These are phyloP conservation scores for Penicillium robsamsonii DNA, from an alignment of 495 filamentous ascomycete genomes.

Conservation along the genomic window DNA sequence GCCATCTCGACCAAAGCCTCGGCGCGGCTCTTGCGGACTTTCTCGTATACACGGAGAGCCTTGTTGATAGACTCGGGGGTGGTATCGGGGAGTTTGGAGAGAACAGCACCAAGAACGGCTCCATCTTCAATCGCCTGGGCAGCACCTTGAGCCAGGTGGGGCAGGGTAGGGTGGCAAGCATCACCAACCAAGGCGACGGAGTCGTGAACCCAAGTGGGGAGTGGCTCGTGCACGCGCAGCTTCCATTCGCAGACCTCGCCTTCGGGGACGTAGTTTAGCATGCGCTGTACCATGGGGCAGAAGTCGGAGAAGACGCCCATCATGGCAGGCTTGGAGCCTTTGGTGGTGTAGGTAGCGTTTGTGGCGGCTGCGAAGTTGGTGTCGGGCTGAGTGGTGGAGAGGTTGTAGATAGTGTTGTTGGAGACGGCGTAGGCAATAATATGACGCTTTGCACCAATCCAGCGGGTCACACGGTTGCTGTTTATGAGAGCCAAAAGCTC, in stretches of 20 bases:
- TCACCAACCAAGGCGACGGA: conserved; percentile 71
- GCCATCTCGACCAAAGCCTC: conserved; percentile 69
- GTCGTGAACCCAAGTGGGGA: conserved; percentile 69
- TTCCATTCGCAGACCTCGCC: conserved; percentile 82
- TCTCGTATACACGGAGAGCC: conserved; percentile 69
- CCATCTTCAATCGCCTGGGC: conserved; percentile 85
- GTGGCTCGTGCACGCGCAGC: conserved; percentile 64
- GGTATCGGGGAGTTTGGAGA: conserved; percentile 53
- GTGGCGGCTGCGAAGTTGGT: conserved; percentile 68
- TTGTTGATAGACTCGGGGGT: conserved; percentile 58
- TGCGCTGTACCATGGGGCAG: conserved; percentile 66
- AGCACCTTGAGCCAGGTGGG: conserved; percentile 75
- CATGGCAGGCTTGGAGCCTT: conserved; percentile 66
- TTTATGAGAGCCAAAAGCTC: conserved; percentile 68
- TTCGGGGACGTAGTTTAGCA: conserved; percentile 77
- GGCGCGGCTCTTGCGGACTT: conserved; percentile 67
- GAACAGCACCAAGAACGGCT: conserved; percentile 65
- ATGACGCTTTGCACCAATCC: conserved; percentile 75
- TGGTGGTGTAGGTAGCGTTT: conserved; percentile 73
- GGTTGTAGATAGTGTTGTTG: conserved; percentile 74
- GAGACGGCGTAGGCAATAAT: conserved; percentile 82
- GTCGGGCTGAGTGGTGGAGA: conserved; percentile 74
- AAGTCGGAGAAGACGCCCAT: conserved; percentile 66
- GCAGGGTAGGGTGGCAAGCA: conserved; percentile 76
- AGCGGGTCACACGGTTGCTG: conserved; percentile 65